Evolutionary conservation across 2,329 filamentous ascomycete genomes (phyloP).

Genomic region (Colletotrichum lindemuthianum): DNA sequence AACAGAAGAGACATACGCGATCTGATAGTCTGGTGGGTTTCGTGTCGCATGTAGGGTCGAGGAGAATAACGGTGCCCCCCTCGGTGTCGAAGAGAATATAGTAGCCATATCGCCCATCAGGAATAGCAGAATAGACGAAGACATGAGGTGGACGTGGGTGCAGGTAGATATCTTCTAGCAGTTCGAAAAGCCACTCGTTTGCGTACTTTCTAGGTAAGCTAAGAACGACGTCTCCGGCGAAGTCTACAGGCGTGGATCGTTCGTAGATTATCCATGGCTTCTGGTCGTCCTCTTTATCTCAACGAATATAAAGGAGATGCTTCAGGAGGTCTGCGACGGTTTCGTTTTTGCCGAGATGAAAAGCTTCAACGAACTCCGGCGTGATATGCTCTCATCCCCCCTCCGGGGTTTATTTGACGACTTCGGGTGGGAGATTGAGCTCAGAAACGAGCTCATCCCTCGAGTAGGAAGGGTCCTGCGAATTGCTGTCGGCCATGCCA

Average conservation of each 20-base stretch:
- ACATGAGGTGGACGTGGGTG: no score
- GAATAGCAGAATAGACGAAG: no score
- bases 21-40: no score
- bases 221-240: neutral
- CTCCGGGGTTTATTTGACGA: neutral
- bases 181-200: slow-evolving; percentile 1
- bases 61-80: no score
- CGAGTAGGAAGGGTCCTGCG: neutral
- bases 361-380: neutral
- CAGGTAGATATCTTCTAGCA: neutral
- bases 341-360: slow-evolving; percentile 4
- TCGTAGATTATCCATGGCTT: neutral
- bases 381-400: neutral
- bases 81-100: no score
- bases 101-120: no score
- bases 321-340: neutral
- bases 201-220: slow-evolving; percentile 1
- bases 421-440: neutral
- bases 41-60: no score
- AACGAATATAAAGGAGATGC: neutral
- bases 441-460: slow-evolving; percentile 11
- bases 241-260: neutral
- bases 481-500: neutral
- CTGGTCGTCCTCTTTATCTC: neutral
- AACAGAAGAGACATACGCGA: no score